phyloP scores from a whole-genome alignment of 306 rosid species.

The Gillenia trifoliata region DNA sequence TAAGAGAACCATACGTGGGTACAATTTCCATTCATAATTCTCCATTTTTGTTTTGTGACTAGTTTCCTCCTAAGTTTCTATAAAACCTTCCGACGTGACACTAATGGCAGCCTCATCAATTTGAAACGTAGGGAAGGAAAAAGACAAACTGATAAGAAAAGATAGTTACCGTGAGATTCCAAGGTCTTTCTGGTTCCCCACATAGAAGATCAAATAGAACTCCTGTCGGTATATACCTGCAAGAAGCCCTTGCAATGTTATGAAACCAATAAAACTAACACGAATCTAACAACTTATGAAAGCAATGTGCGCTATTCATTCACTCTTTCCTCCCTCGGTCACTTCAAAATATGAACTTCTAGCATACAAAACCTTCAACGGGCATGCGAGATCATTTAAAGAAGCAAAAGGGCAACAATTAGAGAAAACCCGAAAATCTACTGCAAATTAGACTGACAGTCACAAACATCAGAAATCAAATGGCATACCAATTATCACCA shows the following conservation, averaged over 20 bases:
- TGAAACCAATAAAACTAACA: neutral
- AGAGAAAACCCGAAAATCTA: neutral
- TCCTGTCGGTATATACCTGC: slow-evolving; percentile 88
- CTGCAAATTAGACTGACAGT: neutral
- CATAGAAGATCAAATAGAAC: slow-evolving; percentile 96
- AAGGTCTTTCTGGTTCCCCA: slow-evolving; percentile 87
- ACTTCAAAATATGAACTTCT: neutral
- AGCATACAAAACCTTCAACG: neutral
- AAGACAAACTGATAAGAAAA: neutral
- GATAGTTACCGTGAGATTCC: slow-evolving; percentile 69
- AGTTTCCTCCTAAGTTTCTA: neutral
- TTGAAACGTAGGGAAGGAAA: neutral
- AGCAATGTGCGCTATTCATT: neutral
- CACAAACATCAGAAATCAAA: neutral
- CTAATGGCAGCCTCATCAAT: neutral
- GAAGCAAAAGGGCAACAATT: neutral
- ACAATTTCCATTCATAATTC: neutral
- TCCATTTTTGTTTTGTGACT: neutral
- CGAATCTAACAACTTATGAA: neutral
- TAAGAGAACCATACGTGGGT: neutral
- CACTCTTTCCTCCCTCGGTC: neutral
- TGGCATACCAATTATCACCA: slow-evolving; percentile 4
- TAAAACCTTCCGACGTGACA: neutral
- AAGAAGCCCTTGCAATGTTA: slow-evolving; percentile 2
- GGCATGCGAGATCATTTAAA: neutral